phyloP scores from a whole-genome alignment of 2,329 filamentous ascomycete species.

The Alternaria dauci region DNA sequence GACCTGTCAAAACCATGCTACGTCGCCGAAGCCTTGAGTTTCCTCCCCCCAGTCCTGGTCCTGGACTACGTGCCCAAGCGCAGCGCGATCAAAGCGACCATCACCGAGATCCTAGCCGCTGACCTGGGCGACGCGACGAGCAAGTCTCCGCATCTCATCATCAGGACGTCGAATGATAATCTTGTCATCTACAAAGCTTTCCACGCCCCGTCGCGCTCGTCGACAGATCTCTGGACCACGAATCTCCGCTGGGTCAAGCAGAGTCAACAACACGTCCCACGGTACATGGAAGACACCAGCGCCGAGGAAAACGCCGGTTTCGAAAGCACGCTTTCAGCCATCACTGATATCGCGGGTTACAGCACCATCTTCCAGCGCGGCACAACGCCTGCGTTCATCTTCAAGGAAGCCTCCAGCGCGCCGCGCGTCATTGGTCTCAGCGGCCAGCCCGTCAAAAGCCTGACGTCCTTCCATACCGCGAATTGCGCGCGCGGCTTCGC shows the following conservation, averaged over 20 bases:
- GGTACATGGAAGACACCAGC: conserved; percentile 59
- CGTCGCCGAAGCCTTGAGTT: conserved; percentile 77
- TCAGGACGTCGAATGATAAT: conserved; percentile 82
- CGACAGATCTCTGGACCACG: conserved; percentile 58
- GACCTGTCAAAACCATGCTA: conserved; percentile 76
- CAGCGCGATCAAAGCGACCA: conserved; percentile 73
- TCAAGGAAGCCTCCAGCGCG: conserved; percentile 80
- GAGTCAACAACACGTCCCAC: conserved; percentile 72
- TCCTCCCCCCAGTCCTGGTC: conserved; percentile 78
- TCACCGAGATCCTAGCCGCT: conserved; percentile 83
- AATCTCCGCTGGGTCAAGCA: conserved; percentile 80
- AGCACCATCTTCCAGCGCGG: conserved; percentile 85
- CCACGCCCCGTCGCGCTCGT: conserved; percentile 55
- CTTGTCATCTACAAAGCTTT: conserved; percentile 88
- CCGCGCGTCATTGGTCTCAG: conserved; percentile 79
- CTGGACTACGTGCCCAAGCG: conserved; percentile 74
- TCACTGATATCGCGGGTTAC: conserved; percentile 76
- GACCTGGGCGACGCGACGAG: conserved; percentile 80
- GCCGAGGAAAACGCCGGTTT: conserved; percentile 57
- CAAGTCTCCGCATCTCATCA: conserved; percentile 79
- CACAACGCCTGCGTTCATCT: conserved; percentile 77
- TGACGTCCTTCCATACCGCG: conserved; percentile 79
- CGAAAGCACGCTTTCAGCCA: conserved; percentile 62
- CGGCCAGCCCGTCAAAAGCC: conserved; percentile 71
- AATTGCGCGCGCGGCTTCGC: conserved; percentile 84